Conservation (phyloP, 495 filamentous ascomycete genomes). For the Penicillium lagena region DNA sequence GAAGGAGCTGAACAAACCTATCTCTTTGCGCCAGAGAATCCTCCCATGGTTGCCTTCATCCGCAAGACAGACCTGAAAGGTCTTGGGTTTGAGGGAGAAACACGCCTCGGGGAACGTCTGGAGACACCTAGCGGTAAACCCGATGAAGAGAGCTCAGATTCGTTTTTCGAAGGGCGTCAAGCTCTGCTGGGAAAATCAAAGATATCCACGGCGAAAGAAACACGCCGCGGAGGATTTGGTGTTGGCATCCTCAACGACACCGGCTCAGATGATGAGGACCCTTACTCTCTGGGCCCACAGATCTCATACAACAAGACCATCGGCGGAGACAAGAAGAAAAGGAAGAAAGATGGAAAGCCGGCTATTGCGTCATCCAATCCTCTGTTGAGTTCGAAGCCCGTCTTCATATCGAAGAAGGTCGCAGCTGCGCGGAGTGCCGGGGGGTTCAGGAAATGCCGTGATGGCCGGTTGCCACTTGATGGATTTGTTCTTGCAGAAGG, state of each 20-base stretch:
- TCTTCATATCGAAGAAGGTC: conserved; percentile 73
- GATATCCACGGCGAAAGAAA: conserved; percentile 41
- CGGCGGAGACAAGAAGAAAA: conserved; percentile 82
- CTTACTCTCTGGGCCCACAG: conserved; percentile 83
- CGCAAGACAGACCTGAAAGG: conserved; percentile 78
- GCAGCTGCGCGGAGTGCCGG: conserved; percentile 47
- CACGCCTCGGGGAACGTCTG: conserved; percentile 34
- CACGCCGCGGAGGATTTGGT: conserved; percentile 65
- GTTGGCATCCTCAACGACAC: conserved; percentile 90
- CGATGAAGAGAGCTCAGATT: conserved; percentile 44
- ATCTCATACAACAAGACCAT: conserved; percentile 86
- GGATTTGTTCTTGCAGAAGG: conserved; percentile 76
- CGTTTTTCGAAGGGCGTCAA: conserved; percentile 35
- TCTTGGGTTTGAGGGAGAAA: conserved; percentile 70
- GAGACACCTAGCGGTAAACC: conserved; percentile 27
- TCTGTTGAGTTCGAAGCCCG: conserved; percentile 59
- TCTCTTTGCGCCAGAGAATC: conserved; percentile 86
- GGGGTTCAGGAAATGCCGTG: conserved; percentile 73
- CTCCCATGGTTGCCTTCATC: conserved; percentile 64
- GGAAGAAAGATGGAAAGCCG: conserved; percentile 46
- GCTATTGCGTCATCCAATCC: conserved; percentile 50
- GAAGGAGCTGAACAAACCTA: conserved; percentile 47
- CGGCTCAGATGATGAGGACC: conserved; percentile 96
- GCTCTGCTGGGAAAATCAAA: conserved; percentile 21
- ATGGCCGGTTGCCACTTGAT: conserved; percentile 77